These are phyloP conservation scores for Aphanomyces astaci DNA, from an alignment of 352 stramenopile species.

Conservation along the genomic window DNA sequence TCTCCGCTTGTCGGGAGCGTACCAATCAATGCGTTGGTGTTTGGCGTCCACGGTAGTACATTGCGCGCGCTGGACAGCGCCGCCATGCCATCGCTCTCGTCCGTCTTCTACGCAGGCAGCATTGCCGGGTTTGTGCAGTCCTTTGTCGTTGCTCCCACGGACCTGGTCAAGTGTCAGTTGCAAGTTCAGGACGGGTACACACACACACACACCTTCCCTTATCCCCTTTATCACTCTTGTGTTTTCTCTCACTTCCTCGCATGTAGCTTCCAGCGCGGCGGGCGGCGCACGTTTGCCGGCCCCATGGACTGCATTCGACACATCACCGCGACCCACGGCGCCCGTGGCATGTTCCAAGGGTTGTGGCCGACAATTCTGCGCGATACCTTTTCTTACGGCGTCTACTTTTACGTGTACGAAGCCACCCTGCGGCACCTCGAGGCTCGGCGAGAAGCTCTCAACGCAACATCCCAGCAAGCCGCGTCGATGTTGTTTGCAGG, in stretches of 20 bases:
- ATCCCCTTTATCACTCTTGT: background rate
- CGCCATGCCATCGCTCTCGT: conserved; percentile 30
- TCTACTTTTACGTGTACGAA: conserved; percentile 83
- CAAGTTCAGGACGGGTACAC: conserved; percentile 36
- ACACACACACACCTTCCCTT: background rate
- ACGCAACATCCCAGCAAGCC: conserved; percentile 33
- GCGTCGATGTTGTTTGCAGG: conserved; percentile 77
- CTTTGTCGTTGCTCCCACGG: conserved; percentile 57
- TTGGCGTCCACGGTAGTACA: conserved; percentile 69
- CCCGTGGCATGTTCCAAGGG: conserved; percentile 59
- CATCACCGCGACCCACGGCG: conserved; percentile 51
- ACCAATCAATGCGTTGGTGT: conserved; percentile 83
- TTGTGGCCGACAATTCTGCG: conserved; percentile 66
- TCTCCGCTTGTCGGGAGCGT: conserved; percentile 76
- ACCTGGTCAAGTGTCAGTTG: conserved; percentile 78
- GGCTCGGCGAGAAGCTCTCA: background rate
- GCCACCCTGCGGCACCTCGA: conserved; percentile 61
- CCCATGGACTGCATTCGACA: conserved; percentile 69
- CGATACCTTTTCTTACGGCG: conserved; percentile 71
- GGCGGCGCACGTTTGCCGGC: conserved; percentile 47
- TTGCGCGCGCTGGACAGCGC: conserved; percentile 29
- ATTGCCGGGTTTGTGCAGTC: conserved; percentile 75
- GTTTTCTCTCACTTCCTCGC: conserved; percentile 27
- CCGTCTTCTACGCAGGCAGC: conserved; percentile 47
- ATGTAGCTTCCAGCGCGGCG: conserved; percentile 33